Percentiles rank a stretch among this genome's conserved stretches.
Evolutionary conservation across 2,329 filamentous ascomycete species (phyloP).

Genomic region (Didymella pomorum): DNA sequence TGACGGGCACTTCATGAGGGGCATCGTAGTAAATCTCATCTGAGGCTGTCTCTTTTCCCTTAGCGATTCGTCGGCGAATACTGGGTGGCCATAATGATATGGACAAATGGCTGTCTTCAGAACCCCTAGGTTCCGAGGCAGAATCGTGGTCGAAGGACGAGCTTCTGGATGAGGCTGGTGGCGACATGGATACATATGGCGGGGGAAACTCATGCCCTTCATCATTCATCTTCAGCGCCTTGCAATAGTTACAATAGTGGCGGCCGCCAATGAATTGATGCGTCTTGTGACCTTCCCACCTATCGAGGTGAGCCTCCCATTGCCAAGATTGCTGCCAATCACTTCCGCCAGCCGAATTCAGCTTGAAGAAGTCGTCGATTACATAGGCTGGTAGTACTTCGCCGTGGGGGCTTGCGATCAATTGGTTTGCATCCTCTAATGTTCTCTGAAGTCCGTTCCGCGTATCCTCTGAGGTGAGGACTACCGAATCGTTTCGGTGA

Average conservation of each 20-base stretch:
- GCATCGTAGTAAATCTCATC: neutral
- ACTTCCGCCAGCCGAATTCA: slow-evolving; percentile 7
- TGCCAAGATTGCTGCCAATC: slow-evolving; percentile 12
- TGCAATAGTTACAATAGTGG: neutral
- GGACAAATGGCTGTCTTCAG: neutral
- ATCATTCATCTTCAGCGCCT: neutral
- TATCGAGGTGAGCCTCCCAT: slow-evolving; percentile 8
- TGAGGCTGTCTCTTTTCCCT: neutral
- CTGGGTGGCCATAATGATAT: neutral
- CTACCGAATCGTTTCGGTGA: slow-evolving; percentile 6
- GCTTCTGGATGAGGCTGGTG: neutral
- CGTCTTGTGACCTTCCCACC: neutral
- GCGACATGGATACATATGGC: neutral
- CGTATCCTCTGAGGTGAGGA: neutral
- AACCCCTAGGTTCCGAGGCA: neutral
- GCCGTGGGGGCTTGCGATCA: slow-evolving; percentile 1
- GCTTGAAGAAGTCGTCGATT: slow-evolving; percentile 11
- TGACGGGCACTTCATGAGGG: neutral
- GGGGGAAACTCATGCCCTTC: neutral
- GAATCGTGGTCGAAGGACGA: neutral
- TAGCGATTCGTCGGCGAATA: neutral
- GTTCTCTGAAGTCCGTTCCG: neutral
- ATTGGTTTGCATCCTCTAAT: neutral
- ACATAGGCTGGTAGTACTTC: slow-evolving; percentile 3
- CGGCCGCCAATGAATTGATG: neutral